Conservation (phyloP, 2,329 filamentous ascomycete genomes). For the Dothideomycetes sp. region DNA sequence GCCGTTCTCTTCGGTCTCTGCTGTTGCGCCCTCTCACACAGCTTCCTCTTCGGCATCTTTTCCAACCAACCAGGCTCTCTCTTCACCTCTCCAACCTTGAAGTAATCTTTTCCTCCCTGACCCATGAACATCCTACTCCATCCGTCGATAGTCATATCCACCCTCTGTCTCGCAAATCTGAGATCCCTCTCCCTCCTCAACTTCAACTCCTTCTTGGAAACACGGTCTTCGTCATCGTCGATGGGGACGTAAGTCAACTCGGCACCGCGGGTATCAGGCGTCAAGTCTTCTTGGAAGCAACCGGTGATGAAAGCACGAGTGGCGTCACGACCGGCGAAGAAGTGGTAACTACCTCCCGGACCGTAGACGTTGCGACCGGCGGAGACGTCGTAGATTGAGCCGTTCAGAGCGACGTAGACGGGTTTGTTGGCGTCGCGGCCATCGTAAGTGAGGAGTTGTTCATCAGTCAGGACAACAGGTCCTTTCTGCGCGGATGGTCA, state of each 20-base stretch:
- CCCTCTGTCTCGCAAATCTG: slow-evolving; percentile 54
- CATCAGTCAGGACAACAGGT: slow-evolving; percentile 63
- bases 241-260: slow-evolving; percentile 74
- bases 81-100: slow-evolving; percentile 65
- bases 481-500: slow-evolving; percentile 30
- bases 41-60: slow-evolving; percentile 45
- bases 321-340: slow-evolving; percentile 81
- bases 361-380: slow-evolving; percentile 44
- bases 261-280: slow-evolving; percentile 73
- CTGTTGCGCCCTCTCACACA: slow-evolving; percentile 65
- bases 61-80: slow-evolving; percentile 53
- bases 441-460: slow-evolving; percentile 65
- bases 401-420: slow-evolving; percentile 84
- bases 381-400: slow-evolving; percentile 78
- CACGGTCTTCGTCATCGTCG: slow-evolving; percentile 30
- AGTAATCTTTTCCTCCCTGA: slow-evolving; percentile 64
- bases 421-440: slow-evolving; percentile 66
- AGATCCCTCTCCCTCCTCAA: slow-evolving; percentile 53
- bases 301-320: slow-evolving; percentile 84
- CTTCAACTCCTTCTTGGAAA: slow-evolving; percentile 34
- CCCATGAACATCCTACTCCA: slow-evolving; percentile 73
- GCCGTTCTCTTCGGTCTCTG: slow-evolving; percentile 46
- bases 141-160: slow-evolving; percentile 59
- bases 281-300: slow-evolving; percentile 81
- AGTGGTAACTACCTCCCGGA: slow-evolving; percentile 74